These are phyloP conservation scores for Porodaedalea pini DNA, from an alignment of 1,284 basidiomycete species.

Conservation along the genomic window DNA sequence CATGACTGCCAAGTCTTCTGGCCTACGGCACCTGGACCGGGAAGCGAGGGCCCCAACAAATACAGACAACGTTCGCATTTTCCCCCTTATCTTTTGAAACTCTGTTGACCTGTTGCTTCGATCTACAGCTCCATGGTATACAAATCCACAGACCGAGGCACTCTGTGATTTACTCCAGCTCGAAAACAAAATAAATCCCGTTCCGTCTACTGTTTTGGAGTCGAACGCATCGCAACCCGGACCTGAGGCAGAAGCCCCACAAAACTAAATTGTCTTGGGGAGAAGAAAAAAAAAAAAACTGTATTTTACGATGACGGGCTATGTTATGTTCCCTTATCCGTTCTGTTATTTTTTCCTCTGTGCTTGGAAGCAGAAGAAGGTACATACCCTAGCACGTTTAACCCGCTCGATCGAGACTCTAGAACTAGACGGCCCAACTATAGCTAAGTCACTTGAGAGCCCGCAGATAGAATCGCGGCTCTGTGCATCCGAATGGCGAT, in stretches of 20 bases:
- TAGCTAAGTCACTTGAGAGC: neutral
- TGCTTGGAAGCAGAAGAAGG: neutral
- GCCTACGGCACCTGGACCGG: slow-evolving; percentile 68
- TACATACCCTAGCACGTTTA: neutral
- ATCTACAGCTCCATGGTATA: slow-evolving; percentile 66
- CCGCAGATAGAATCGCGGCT: too few species aligned
- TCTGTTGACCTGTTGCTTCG: slow-evolving; percentile 18
- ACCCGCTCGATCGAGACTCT: neutral
- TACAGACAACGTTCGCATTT: slow-evolving; percentile 48
- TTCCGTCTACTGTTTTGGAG: neutral
- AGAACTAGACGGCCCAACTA: too few species aligned
- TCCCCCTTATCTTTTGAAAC: slow-evolving; percentile 3
- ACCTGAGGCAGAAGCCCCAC: neutral
- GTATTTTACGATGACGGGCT: neutral
- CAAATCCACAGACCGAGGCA: slow-evolving; percentile 88
- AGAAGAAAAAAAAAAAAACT: neutral
- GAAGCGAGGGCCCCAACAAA: slow-evolving; percentile 35
- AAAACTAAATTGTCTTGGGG: neutral
- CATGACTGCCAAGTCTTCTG: slow-evolving; percentile 68
- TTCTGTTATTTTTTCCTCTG: neutral
- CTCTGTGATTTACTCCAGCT: slow-evolving; percentile 80
- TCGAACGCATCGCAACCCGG: neutral
- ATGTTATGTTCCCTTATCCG: neutral
- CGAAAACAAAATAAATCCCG: slow-evolving; percentile 72
- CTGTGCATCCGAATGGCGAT: too few species aligned